Base-by-base conservation (phyloP, 2,329 filamentous ascomycete species). In the Colletotrichum somersetense region DNA sequence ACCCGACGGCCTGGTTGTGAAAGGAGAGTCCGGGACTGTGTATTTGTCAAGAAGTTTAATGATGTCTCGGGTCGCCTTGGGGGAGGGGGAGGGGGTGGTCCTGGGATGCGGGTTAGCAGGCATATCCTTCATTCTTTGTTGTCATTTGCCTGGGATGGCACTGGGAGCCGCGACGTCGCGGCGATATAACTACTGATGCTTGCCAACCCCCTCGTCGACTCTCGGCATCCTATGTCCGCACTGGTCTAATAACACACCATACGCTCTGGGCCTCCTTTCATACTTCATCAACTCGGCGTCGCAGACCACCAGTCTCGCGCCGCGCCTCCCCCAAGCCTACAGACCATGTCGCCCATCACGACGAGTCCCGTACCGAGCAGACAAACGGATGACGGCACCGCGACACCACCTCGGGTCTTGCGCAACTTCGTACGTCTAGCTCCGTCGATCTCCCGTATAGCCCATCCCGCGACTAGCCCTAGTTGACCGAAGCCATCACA, bases 401-500 rank as follows among this genome's bases (percentile, higher is more conserved):
- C 62, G 59, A 58, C 42, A 57, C 33, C n/a, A 52, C 18, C 57
- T 75, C 61, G 67, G 63, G 30, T 62, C 23, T 42, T 52, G 52
- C 26, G 57, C 44, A 62, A 71, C 35, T 73, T 73, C 59, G 72
- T 74, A 74, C 23, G 72, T 72, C 69, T 62, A 70, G 65, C 46
- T 38, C 52, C 30, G 62, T 73, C 65, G 71, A 74, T 70, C 65
- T 66, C 70, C 69, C 61, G 61, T 50, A 26, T 14, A 42, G 42
- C 12, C 26, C 44, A 38, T 48, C n/a, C 33, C 42, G 56, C 62
- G 40, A 30, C 55, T 20, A 50, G 56, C 33, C 26, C 65, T 33
- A 38, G 26, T 61, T 72, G 57, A 72, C 64, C 48, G 38, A 67
- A 57, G 38, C 16, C 62, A 58, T 74, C 30, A 30, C 73, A 87